Conservation (phyloP, 1,284 basidiomycete genomes). For the Mycena sp. region DNA sequence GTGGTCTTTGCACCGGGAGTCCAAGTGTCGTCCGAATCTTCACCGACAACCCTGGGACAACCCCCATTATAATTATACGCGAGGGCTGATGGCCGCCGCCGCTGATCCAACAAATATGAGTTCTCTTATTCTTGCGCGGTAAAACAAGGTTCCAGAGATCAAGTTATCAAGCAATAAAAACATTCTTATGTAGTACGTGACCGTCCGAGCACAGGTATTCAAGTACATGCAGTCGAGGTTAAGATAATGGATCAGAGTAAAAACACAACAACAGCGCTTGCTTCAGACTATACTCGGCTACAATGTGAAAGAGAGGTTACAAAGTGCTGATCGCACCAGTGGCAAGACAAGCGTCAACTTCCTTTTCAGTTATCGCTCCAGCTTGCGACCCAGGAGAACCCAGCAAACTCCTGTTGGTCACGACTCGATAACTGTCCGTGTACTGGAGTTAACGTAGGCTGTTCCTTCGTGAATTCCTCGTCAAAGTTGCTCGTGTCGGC, state of each 20-base stretch:
- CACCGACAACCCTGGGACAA: too few species aligned
- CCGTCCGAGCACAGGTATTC: constrained; percentile 53
- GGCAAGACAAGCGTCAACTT: constrained; percentile 33
- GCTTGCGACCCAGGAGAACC: constrained; percentile 91
- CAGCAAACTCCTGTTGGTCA: constrained; percentile 96
- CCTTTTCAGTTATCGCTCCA: constrained; percentile 74
- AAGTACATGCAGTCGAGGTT: constrained; percentile 54
- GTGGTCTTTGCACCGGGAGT: too few species aligned
- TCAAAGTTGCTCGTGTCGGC: constrained; percentile 93
- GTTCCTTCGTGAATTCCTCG: constrained; percentile 96
- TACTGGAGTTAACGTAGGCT: constrained; percentile 97
- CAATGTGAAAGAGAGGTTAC: constrained; percentile 19
- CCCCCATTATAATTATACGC: too few species aligned
- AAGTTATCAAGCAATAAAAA: constrained; percentile 37
- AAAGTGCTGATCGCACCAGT: constrained; percentile 23
- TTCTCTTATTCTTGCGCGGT: too few species aligned
- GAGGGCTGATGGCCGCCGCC: too few species aligned
- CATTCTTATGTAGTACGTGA: constrained; percentile 38
- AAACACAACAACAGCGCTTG: constrained; percentile 37
- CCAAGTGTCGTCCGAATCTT: too few species aligned
- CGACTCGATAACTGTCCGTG: constrained; percentile 93
- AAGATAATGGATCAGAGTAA: constrained; percentile 46
- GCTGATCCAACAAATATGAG: too few species aligned
- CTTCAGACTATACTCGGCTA: constrained; percentile 20
- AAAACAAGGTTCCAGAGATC: too few species aligned